Percentiles rank a stretch among this genome's conserved stretches.
Evolutionary conservation across 192 early-diverging fungal species (phyloP).

Genomic region (Linnemannia schmuckeri): DNA sequence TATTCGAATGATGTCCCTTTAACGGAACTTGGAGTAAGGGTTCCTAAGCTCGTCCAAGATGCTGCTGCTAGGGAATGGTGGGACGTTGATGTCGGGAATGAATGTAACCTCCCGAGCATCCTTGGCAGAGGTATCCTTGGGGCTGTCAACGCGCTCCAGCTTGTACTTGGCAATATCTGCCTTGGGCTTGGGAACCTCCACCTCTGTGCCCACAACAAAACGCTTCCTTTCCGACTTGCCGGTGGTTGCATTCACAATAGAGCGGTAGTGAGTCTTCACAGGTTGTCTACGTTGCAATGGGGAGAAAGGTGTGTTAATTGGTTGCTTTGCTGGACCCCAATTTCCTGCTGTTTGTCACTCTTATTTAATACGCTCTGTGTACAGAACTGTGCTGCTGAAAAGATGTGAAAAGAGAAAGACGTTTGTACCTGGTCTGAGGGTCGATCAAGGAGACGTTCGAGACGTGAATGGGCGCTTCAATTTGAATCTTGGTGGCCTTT

Average conservation of each 20-base stretch:
- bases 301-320: neutral
- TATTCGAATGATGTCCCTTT: neutral
- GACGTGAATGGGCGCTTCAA: slow-evolving; percentile 78
- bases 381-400: neutral
- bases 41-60: slow-evolving; percentile 54
- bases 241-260: slow-evolving; percentile 14
- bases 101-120: slow-evolving; percentile 52
- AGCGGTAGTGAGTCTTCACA: slow-evolving; percentile 45
- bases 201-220: slow-evolving; percentile 44
- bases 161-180: slow-evolving; percentile 52
- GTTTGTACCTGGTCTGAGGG: slow-evolving; percentile 59
- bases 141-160: slow-evolving; percentile 48
- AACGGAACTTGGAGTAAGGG: slow-evolving; percentile 53
- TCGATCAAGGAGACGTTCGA: slow-evolving; percentile 81
- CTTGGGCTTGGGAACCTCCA: slow-evolving; percentile 54
- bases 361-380: neutral
- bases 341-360: neutral
- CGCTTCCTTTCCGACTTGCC: slow-evolving; percentile 54
- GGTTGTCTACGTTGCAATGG: slow-evolving; percentile 32
- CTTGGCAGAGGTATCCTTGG: slow-evolving; percentile 46
- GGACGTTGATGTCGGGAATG: slow-evolving; percentile 46
- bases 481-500: slow-evolving; percentile 66
- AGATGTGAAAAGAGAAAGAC: too few species aligned
- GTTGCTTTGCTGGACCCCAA: neutral
- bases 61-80: slow-evolving; percentile 54